Base-by-base conservation (phyloP, 805 yeast species). In the Saccharomycodes ludwigii region DNA sequence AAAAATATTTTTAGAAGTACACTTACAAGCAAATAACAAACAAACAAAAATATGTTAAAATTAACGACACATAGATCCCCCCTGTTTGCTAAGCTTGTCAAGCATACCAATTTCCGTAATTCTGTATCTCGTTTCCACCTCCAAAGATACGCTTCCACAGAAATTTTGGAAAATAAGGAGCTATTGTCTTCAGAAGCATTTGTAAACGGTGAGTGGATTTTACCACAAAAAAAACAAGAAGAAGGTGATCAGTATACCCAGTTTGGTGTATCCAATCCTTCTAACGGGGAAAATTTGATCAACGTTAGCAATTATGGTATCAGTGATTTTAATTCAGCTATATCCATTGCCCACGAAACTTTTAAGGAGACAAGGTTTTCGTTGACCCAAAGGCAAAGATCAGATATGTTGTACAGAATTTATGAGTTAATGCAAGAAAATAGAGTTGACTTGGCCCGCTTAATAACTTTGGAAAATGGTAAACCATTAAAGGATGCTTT, bases 391-490 rank as follows among this genome's bases (percentile, higher is more conserved):
- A 63, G 82, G 30, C 62, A 66, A 23, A 65, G 88, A 34, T 58
- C 75, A 4, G 59, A 56, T 13, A 42, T 76, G 41, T 64, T 80
- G 32, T 54, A 59, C 32, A 66, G 62, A 28, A 61, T 78, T 58
- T 65, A 68, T 44, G 58, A 58, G 7, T 58, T 76, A 35, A 63
- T 76, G 60, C 52, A 61, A 25, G 73, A 68, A 33, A 69, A 80
- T 50, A 58, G 61, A 18, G 72, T 69, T 5, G 91, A 79, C 47
- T 63, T 80, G 39, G 86, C 84, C 21, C 64, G 52, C 35, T 49
- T 80, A 30, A 61, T 74, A 32, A 71, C 80, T 11, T 53, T 71
- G 39, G 93, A 80, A 48, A 81, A 80, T 48, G 93, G 93, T 21
- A 80, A 80, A 53, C 69, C 86, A 1, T 54, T 65, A 10, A 65